These are phyloP conservation scores for Calocera cornea DNA, from an alignment of 768 basidiomycete species.

Conservation along the genomic window DNA sequence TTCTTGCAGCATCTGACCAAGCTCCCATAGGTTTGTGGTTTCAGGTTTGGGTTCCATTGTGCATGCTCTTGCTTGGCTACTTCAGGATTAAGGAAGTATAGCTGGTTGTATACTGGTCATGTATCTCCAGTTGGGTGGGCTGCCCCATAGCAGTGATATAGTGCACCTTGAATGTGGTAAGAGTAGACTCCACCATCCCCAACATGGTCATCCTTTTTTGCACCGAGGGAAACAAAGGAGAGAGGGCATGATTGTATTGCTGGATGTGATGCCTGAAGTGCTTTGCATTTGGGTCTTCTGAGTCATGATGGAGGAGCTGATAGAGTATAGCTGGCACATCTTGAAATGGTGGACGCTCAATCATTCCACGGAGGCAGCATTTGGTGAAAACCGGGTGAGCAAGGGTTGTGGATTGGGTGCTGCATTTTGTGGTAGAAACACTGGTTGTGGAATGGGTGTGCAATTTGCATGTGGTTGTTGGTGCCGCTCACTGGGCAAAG, in stretches of 20 bases:
- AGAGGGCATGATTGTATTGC: slow-evolving; percentile 13
- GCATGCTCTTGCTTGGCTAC: not conserved
- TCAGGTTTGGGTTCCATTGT: not conserved
- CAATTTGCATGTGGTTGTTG: not conserved
- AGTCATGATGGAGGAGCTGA: not conserved
- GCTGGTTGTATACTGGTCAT: slow-evolving; percentile 8
- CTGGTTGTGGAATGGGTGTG: not conserved
- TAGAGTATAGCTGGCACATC: not conserved
- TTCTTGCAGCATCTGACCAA: not conserved
- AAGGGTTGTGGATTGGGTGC: not conserved
- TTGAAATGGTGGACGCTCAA: not conserved
- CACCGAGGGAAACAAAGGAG: slow-evolving; percentile 13
- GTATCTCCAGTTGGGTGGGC: not conserved
- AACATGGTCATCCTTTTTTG: not conserved
- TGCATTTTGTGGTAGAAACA: not conserved
- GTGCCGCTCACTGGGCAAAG: not conserved
- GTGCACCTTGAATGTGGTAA: slow-evolving; percentile 10
- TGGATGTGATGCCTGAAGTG: slow-evolving; percentile 10
- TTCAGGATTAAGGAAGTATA: slow-evolving; percentile 8
- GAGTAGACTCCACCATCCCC: not conserved
- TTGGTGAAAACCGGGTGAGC: not conserved
- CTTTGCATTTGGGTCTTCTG: not conserved
- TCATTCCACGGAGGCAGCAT: not conserved
- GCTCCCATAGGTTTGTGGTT: slow-evolving; percentile 4
- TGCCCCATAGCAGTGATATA: slow-evolving; percentile 9